Percentiles rank a stretch among this genome's conserved stretches.
Conservation (phyloP, 2,329 filamentous ascomycete species). For the Cercospora zeae-maydis region DNA sequence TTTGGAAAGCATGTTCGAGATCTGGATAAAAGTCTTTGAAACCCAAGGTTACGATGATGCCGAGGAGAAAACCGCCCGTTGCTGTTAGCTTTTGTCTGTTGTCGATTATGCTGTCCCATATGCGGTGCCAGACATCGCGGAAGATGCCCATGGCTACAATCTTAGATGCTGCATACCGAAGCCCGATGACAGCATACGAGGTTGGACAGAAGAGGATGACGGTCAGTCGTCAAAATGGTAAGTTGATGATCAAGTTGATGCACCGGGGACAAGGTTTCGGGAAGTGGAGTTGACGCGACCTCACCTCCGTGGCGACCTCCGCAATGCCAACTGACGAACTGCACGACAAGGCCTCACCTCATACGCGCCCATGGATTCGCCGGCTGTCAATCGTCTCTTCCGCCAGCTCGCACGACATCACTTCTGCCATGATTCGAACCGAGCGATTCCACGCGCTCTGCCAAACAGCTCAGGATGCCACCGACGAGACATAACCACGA, state of each 20-base stretch:
- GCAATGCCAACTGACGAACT: background rate
- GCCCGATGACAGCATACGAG: background rate
- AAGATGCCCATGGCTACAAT: conserved; percentile 24
- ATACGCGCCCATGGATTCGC: conserved; percentile 68
- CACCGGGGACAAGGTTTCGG: conserved; percentile 1
- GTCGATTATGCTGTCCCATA: conserved; percentile 34
- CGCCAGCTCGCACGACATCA: conserved; percentile 78
- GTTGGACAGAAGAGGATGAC: background rate
- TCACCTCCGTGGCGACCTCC: conserved; percentile 5
- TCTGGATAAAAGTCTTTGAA: conserved; percentile 79
- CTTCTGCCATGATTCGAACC: conserved; percentile 40
- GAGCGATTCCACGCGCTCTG: conserved; percentile 35
- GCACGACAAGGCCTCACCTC: background rate
- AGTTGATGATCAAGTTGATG: conserved; percentile 2
- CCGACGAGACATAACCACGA: conserved; percentile 21
- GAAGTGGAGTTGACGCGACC: conserved; percentile 3
- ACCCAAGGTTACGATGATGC: conserved; percentile 69
- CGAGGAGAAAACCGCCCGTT: conserved; percentile 61
- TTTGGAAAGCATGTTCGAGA: conserved; percentile 62
- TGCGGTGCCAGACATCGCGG: conserved; percentile 24
- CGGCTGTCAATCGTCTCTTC: conserved; percentile 72
- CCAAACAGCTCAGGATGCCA: conserved; percentile 11
- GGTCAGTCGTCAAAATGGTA: background rate
- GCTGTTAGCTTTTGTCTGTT: conserved; percentile 36
- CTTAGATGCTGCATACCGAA: background rate